Conservation (phyloP, 148 eudicot genomes). For the Silene uniflora region DNA sequence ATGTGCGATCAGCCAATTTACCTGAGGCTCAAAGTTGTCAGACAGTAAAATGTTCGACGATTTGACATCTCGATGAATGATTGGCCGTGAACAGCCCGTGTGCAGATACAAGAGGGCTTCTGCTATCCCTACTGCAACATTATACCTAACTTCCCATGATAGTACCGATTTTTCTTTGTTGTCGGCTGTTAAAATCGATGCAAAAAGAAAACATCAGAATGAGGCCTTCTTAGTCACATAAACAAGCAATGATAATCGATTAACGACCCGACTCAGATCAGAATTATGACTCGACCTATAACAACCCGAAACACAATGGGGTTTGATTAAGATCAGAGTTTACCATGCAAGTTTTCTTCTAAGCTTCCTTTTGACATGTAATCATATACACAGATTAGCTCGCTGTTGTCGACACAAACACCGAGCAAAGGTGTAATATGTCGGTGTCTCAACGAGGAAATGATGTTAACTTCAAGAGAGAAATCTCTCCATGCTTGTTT, state of each 20-base stretch:
- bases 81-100: constrained; percentile 52
- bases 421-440: constrained; percentile 74
- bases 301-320: neutral
- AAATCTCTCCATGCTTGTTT: constrained; percentile 74
- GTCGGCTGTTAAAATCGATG: constrained; percentile 31
- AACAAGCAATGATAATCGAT: neutral
- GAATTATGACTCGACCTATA: too few relatives aligned
- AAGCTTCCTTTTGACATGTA: constrained; percentile 67
- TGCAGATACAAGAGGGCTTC: constrained; percentile 77
- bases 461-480: constrained; percentile 65
- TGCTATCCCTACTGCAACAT: constrained; percentile 65
- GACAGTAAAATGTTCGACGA: constrained; percentile 93
- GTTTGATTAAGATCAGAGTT: neutral
- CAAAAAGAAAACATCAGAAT: neutral
- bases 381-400: constrained; percentile 73
- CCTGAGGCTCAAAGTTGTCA: constrained; percentile 71
- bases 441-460: constrained; percentile 65
- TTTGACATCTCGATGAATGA: constrained; percentile 91
- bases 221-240: neutral
- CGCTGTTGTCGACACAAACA: constrained; percentile 56
- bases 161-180: constrained; percentile 33
- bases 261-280: too few relatives aligned
- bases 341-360: constrained; percentile 76
- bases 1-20: constrained; percentile 15
- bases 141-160: constrained; percentile 74